These are phyloP conservation scores for Hypoxylon sp. DNA, from an alignment of 2,329 filamentous ascomycete genomes.

Conservation along the genomic window DNA sequence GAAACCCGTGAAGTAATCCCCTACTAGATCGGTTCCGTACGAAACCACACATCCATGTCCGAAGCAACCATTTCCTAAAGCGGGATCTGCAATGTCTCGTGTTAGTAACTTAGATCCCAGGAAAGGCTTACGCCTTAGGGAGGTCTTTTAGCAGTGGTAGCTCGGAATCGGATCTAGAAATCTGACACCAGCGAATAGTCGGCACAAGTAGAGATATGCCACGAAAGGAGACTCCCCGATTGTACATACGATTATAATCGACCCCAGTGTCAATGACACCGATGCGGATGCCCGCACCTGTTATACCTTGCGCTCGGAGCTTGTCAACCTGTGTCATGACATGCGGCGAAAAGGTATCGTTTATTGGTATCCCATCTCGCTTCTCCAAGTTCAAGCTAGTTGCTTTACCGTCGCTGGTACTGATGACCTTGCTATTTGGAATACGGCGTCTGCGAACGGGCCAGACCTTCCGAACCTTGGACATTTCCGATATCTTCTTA, in stretches of 20 bases:
- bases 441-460: constrained; percentile 17
- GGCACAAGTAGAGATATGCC: too few species aligned
- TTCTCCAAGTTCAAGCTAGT: constrained; percentile 2
- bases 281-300: constrained; percentile 62
- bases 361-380: not conserved
- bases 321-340: constrained; percentile 58
- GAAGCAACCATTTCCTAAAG: constrained; percentile 66
- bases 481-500: constrained; percentile 25
- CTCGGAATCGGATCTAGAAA: not conserved
- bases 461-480: constrained; percentile 27
- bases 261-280: constrained; percentile 54
- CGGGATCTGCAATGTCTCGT: constrained; percentile 55
- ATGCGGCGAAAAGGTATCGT: constrained; percentile 42
- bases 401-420: not conserved
- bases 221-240: not conserved
- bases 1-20: constrained; percentile 55
- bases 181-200: too few species aligned
- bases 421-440: constrained; percentile 12
- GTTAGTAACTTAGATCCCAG: not conserved
- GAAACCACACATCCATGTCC: constrained; percentile 64
- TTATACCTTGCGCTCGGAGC: constrained; percentile 61
- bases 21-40: constrained; percentile 64
- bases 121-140: not conserved
- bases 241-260: constrained; percentile 60
- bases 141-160: not conserved